Percentiles rank a stretch among this genome's conserved stretches.
phyloP scores from a whole-genome alignment of 768 basidiomycete species.

The Botryobasidium botryosum region DNA sequence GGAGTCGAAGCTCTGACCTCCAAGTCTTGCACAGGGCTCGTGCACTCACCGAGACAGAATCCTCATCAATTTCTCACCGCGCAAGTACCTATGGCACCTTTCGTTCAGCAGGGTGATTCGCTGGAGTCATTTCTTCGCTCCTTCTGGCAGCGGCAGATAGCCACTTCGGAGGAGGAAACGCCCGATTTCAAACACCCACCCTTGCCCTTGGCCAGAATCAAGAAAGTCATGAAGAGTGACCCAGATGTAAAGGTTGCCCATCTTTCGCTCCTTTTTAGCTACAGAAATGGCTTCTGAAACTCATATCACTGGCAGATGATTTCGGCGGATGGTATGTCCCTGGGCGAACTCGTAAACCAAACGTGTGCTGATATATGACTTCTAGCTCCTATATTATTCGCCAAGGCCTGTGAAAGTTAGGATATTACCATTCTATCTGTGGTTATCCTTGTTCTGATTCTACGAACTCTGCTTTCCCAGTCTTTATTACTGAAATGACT shows the following conservation, averaged over 20 bases:
- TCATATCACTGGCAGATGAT: slow-evolving; percentile 55
- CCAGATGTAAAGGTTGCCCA: slow-evolving; percentile 78
- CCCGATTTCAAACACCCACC: slow-evolving; percentile 74
- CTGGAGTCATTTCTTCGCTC: slow-evolving; percentile 68
- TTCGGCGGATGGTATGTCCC: slow-evolving; percentile 70
- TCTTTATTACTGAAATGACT: slow-evolving; percentile 95
- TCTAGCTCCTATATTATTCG: slow-evolving; percentile 82
- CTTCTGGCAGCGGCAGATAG: slow-evolving; percentile 84
- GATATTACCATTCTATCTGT: slow-evolving; percentile 13
- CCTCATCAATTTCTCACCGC: too few species aligned
- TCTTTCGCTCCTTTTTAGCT: slow-evolving; percentile 2
- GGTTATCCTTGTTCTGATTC: background rate
- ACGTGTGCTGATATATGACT: background rate
- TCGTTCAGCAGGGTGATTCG: slow-evolving; percentile 71
- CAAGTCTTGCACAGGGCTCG: too few species aligned
- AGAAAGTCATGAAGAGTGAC: slow-evolving; percentile 99
- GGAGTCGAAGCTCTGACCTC: too few species aligned
- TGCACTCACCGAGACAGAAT: too few species aligned
- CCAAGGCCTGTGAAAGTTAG: slow-evolving; percentile 96
- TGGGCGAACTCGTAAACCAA: slow-evolving; percentile 4
- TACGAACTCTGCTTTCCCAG: slow-evolving; percentile 24
- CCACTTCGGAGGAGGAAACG: slow-evolving; percentile 72
- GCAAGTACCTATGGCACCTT: slow-evolving; percentile 30
- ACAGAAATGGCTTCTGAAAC: background rate
- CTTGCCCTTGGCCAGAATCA: slow-evolving; percentile 85